A percentile compares a stretch with the other conserved stretches of the same genome.
Conservation (phyloP, 805 yeast genomes). For the Isabelozyma heimii region DNA sequence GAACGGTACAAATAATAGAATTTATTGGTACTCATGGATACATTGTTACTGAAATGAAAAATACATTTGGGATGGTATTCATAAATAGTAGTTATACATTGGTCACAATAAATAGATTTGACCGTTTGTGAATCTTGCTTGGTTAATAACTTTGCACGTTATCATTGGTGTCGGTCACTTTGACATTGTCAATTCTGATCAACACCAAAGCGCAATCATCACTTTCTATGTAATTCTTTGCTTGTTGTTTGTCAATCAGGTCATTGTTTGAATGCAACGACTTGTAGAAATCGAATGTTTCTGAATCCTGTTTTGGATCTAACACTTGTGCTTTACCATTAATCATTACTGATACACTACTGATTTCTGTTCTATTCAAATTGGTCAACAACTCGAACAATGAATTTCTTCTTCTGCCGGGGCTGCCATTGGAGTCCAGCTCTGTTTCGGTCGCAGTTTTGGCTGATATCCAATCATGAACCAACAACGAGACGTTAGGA, state of each 20-base stretch:
- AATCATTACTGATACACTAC: conserved; percentile 79
- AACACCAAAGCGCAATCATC: conserved; percentile 66
- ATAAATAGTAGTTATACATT: no score
- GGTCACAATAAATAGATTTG: no score
- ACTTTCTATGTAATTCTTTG: conserved; percentile 44
- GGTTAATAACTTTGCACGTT: conserved; percentile 42
- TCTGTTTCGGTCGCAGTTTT: conserved; percentile 22
- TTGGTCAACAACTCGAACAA: conserved; percentile 59
- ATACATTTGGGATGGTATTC: no score
- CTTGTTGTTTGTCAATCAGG: conserved; percentile 69
- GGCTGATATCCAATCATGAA: conserved; percentile 88
- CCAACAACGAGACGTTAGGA: conserved; percentile 75
- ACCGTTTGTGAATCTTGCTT: no score
- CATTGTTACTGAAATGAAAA: no score
- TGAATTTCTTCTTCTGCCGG: conserved; percentile 20
- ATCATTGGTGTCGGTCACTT: conserved; percentile 76
- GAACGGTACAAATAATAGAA: no score
- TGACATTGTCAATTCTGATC: conserved; percentile 63
- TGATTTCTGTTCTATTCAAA: conserved; percentile 75
- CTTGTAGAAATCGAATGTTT: conserved; percentile 59
- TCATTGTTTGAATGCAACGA: conserved; percentile 58
- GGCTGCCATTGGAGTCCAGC: conserved; percentile 4
- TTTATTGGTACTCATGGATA: no score
- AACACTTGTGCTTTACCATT: conserved; percentile 67
- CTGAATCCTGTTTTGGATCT: conserved; percentile 26